Evolutionary conservation across 192 early-diverging fungal genomes (phyloP).

Genomic region (Coemansia sp.): DNA sequence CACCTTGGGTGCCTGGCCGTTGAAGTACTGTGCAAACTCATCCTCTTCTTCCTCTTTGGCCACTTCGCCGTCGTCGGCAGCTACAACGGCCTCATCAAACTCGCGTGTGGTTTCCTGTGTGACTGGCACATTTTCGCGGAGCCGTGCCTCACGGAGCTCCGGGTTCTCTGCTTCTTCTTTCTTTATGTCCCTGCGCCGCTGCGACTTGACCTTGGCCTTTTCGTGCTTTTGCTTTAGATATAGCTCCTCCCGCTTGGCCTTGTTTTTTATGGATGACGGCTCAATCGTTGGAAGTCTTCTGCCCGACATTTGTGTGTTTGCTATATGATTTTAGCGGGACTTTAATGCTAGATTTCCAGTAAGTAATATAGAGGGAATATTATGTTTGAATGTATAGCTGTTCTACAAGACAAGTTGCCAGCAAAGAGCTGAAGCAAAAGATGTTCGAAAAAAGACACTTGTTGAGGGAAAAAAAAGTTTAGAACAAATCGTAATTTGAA

Average conservation of each 20-base stretch:
- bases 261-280: constrained; percentile 72
- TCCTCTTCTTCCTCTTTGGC: constrained; percentile 81
- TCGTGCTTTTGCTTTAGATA: constrained; percentile 70
- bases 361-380: background rate
- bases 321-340: background rate
- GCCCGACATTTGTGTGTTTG: constrained; percentile 19
- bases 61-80: constrained; percentile 73
- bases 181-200: constrained; percentile 65
- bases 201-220: constrained; percentile 75
- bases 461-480: background rate
- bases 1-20: constrained; percentile 86
- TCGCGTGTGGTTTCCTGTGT: constrained; percentile 94
- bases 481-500: background rate
- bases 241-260: constrained; percentile 80
- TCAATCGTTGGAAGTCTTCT: constrained; percentile 14
- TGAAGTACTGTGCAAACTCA: constrained; percentile 88
- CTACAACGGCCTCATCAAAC: constrained; percentile 89
- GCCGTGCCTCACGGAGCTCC: constrained; percentile 77
- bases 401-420: background rate
- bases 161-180: constrained; percentile 86
- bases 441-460: background rate
- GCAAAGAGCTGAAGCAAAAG: background rate
- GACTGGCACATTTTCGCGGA: constrained; percentile 85
- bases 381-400: constrained; percentile 4
- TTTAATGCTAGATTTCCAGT: background rate